Percentiles rank a stretch among this genome's conserved stretches.
Conservation (phyloP, 495 filamentous ascomycete species). For the Aspergillus carlsbadensis region DNA sequence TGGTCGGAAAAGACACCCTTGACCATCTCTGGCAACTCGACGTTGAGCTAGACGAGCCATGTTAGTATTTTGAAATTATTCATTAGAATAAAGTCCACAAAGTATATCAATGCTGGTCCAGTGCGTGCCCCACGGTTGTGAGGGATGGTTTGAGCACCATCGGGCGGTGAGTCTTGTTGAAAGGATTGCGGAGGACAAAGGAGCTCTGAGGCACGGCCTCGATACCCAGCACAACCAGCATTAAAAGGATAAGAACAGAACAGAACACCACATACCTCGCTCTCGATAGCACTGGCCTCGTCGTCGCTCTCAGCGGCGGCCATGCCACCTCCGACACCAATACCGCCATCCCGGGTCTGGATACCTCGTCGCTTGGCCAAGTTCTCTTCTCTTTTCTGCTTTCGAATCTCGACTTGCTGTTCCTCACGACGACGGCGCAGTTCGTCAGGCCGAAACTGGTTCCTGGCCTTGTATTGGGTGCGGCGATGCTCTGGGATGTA, state of each 20-base stretch:
- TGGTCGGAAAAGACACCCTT: constrained; percentile 96
- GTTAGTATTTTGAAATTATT: constrained; percentile 31
- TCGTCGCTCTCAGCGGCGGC: constrained; percentile 96
- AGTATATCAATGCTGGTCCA: constrained; percentile 15
- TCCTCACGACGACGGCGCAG: constrained; percentile 98
- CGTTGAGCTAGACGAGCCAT: constrained; percentile 70
- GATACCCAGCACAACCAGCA: background rate
- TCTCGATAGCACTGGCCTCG: constrained; percentile 89
- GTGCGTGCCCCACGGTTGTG: constrained; percentile 1
- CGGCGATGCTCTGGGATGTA: constrained; percentile 99
- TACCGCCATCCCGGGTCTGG: constrained; percentile 64
- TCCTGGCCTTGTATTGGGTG: constrained; percentile 98
- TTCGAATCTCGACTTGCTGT: constrained; percentile 97
- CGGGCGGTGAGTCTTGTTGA: constrained; percentile 39
- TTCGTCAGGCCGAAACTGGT: constrained; percentile 97
- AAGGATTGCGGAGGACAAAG: background rate
- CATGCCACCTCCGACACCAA: constrained; percentile 79
- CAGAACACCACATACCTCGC: constrained; percentile 73
- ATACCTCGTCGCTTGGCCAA: constrained; percentile 97
- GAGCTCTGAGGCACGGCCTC: background rate
- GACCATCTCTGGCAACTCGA: constrained; percentile 98
- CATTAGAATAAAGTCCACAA: background rate
- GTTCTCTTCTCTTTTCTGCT: constrained; percentile 97
- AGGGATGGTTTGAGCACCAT: constrained; percentile 15
- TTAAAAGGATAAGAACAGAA: constrained; percentile 1